Percentiles rank a stretch among this genome's conserved stretches.
phyloP scores from a whole-genome alignment of 148 eudicot genomes.

The Simmondsia chinensis region DNA sequence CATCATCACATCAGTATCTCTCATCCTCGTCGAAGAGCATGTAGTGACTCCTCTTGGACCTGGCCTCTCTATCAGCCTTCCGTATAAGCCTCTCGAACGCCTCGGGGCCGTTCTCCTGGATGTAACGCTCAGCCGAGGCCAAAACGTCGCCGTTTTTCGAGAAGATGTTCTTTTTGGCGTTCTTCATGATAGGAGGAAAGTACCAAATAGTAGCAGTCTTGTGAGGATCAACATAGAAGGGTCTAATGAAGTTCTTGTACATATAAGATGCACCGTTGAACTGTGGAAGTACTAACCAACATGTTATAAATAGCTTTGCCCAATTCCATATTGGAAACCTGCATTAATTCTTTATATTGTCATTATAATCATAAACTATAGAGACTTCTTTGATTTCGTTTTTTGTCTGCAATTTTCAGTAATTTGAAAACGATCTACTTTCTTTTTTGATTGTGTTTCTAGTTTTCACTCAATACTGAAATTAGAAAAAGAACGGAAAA shows the following conservation, averaged over 20 bases:
- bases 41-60: slow-evolving; percentile 29
- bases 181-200: slow-evolving; percentile 22
- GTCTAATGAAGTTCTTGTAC: slow-evolving; percentile 35
- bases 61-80: slow-evolving; percentile 46
- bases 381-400: not conserved
- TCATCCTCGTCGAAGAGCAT: slow-evolving; percentile 34
- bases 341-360: not conserved
- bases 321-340: slow-evolving; percentile 53
- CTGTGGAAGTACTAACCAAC: slow-evolving; percentile 50
- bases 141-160: slow-evolving; percentile 25
- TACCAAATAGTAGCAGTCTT: slow-evolving; percentile 29
- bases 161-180: slow-evolving; percentile 37
- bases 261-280: slow-evolving; percentile 52
- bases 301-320: slow-evolving; percentile 36
- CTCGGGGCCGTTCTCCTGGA: slow-evolving; percentile 40
- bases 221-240: slow-evolving; percentile 33
- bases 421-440: no score
- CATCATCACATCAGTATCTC: no score
- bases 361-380: not conserved
- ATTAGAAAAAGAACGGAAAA: no score
- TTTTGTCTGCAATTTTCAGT: no score
- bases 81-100: slow-evolving; percentile 40
- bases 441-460: no score
- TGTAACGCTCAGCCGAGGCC: slow-evolving; percentile 38
- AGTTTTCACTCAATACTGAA: no score